A percentile compares a stretch with the other conserved stretches of the same genome.
phyloP scores from a whole-genome alignment of 441 rosid species.

The Erodium chrysanthum region DNA sequence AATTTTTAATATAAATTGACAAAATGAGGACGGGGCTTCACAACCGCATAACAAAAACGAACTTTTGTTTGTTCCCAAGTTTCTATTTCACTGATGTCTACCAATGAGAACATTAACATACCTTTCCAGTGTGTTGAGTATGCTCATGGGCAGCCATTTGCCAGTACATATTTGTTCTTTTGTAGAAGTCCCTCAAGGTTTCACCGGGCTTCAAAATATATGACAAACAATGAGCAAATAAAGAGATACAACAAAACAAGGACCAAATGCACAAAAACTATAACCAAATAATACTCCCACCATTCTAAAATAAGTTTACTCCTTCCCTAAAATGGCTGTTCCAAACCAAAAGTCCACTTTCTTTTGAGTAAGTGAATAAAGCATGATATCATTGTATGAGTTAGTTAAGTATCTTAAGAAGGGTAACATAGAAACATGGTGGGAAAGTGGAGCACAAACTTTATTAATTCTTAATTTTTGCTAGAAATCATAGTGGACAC shows the following conservation, averaged over 20 bases:
- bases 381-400: not conserved
- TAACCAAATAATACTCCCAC: not conserved
- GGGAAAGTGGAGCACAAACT: not conserved
- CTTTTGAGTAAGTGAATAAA: not conserved
- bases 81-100: not conserved
- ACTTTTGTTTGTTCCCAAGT: not conserved
- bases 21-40: not conserved
- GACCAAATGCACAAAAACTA: not conserved
- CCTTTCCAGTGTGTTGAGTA: constrained; percentile 98
- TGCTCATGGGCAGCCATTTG: constrained; percentile 99
- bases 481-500: not conserved
- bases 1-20: not conserved
- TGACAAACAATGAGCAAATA: constrained; percentile 10
- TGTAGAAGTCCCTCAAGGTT: constrained; percentile 81
- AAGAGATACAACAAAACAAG: not conserved
- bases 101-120: constrained; percentile 12
- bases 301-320: not conserved
- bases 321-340: not conserved
- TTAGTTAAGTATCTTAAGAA: not conserved
- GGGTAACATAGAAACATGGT: not conserved
- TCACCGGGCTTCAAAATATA: constrained; percentile 71
- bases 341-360: not conserved
- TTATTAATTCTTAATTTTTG: not conserved
- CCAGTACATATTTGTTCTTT: constrained; percentile 88
- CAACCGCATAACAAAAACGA: not conserved